These are phyloP conservation scores for Torrubiella hemipterigena DNA, from an alignment of 2,329 filamentous ascomycete genomes.

Conservation along the genomic window DNA sequence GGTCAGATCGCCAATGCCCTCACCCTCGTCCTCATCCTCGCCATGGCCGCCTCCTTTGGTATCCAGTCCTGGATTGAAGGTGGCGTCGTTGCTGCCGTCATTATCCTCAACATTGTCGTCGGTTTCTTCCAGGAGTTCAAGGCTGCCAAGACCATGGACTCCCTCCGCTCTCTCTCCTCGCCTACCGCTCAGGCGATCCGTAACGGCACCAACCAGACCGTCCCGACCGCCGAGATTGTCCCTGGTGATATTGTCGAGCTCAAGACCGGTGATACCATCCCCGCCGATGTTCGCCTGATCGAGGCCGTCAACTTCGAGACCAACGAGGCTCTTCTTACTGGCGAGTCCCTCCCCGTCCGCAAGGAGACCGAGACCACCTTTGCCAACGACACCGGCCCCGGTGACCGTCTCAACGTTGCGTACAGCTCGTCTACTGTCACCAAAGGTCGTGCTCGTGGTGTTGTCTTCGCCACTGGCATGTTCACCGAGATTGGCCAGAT, in stretches of 20 bases:
- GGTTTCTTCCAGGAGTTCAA: constrained; percentile 33
- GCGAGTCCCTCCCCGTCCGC: constrained; percentile 48
- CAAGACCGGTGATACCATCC: constrained; percentile 47
- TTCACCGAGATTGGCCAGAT: constrained; percentile 52
- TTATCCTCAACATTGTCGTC: constrained; percentile 44
- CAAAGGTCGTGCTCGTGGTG: constrained; percentile 45
- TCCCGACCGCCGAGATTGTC: constrained; percentile 33
- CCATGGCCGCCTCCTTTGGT: constrained; percentile 44
- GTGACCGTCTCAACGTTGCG: constrained; percentile 49
- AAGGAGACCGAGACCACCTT: constrained; percentile 36
- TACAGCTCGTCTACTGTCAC: constrained; percentile 52
- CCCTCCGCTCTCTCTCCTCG: constrained; percentile 28
- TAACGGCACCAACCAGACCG: constrained; percentile 23
- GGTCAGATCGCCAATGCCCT: constrained; percentile 58
- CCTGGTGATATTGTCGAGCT: constrained; percentile 44
- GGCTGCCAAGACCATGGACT: constrained; percentile 38
- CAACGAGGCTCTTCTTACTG: constrained; percentile 53
- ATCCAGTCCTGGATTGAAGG: constrained; percentile 50
- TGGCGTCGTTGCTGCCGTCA: constrained; percentile 44
- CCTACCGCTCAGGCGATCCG: constrained; percentile 31
- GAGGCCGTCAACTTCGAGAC: constrained; percentile 56
- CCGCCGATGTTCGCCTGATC: constrained; percentile 44
- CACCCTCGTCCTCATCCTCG: constrained; percentile 49
- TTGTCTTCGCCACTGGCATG: constrained; percentile 51
- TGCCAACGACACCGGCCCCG: constrained; percentile 28